Base-by-base conservation (phyloP, 768 basidiomycete genomes). In the Porpolomopsis calyptriformis region DNA sequence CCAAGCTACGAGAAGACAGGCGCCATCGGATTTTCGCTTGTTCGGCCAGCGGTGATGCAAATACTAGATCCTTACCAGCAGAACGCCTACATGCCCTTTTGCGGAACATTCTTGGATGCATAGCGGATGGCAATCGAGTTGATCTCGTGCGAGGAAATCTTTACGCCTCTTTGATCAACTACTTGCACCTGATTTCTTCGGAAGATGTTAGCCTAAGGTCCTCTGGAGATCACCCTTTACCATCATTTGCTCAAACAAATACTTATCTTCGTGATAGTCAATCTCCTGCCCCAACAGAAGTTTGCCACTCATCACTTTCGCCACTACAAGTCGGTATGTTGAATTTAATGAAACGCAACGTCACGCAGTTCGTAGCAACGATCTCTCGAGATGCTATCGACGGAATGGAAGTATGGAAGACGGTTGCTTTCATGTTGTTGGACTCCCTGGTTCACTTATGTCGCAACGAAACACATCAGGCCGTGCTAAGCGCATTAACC, bases 361-460 rank as follows among this genome's bases (percentile, higher is more conserved):
- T 83, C 54, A 93, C 94, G 45, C 73, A 83, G 4, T 64, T 97
- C 16, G 70, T 91, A 0, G 64, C 77, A 0, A 71, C 78, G 29
- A 69, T 94, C 31, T 78, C 87, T 18, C 73, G 89, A n/a, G 94
- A 98, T 57, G 92, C 91, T 1, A 85, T 89, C 45, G 92, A 96
- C 52, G 93, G 92, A 5, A 81, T 87, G 14, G 92, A 97, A 61
- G 88, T 97, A 2, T 98, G 94, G 94, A 89, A 89, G 64, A 93
- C 92, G 2, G 79, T 97, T 12, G 88, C 93, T 7, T 97, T 92
- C 59, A 85, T 92, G 71, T 69, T 91, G 2, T 69, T 97, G 35
- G 89, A 93, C 54, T 80, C 85, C 0, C 70, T 93, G 6, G 73
- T 85, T 14, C 76, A 84, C 36, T 66, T 93, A 0, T 85, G 80